Percentiles rank a stretch among this genome's conserved stretches.
These are phyloP conservation scores for Trypanosoma rangeli DNA, from an alignment of 208 protist species.

Conservation along the genomic window DNA sequence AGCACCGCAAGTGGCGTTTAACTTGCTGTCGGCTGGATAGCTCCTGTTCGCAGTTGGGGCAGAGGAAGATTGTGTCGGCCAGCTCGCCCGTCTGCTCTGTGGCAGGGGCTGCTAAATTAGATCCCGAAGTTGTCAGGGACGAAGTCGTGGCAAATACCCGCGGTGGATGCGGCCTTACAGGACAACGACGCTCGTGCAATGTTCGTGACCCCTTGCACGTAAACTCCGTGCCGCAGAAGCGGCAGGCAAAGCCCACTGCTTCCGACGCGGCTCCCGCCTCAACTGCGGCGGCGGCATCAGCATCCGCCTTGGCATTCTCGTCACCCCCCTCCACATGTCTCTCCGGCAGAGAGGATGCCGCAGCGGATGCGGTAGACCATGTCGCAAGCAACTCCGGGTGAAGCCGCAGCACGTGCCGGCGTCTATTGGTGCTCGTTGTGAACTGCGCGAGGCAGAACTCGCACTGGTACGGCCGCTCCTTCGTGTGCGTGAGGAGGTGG, in stretches of 20 bases:
- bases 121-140: background rate
- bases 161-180: constrained; percentile 13
- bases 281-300: background rate
- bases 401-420: constrained; percentile 43
- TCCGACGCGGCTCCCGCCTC: background rate
- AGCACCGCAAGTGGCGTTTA: constrained; percentile 62
- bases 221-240: constrained; percentile 38
- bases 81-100: background rate
- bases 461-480: constrained; percentile 65
- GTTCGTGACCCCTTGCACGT: constrained; percentile 36
- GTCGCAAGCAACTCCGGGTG: constrained; percentile 38
- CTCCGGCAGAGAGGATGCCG: background rate
- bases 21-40: constrained; percentile 57
- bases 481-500: constrained; percentile 72
- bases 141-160: constrained; percentile 1
- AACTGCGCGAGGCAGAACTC: constrained; percentile 57
- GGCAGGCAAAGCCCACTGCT: constrained; percentile 9
- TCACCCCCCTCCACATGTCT: background rate
- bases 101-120: background rate
- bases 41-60: constrained; percentile 75
- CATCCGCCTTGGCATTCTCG: background rate
- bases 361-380: constrained; percentile 6
- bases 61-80: constrained; percentile 27
- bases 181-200: constrained; percentile 41
- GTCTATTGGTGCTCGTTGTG: constrained; percentile 58